Base-by-base conservation (phyloP, 2,329 filamentous ascomycete genomes). In the Fusarium temperatum region DNA sequence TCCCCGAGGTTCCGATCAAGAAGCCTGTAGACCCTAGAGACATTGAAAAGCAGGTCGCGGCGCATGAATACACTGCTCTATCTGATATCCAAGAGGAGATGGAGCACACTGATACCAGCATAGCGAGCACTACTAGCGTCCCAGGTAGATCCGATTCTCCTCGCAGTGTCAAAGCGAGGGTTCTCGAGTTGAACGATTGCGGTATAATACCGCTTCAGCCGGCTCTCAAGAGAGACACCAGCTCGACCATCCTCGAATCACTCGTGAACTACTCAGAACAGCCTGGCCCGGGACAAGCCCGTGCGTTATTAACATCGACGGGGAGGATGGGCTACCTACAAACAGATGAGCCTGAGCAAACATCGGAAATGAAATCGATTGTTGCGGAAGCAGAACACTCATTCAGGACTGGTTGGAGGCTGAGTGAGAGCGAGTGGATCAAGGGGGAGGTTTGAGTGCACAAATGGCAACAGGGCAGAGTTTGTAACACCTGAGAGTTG, bases 61-160 rank as follows among this genome's bases (percentile, higher is more conserved):
- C 68, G 17, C 62, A 66, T 30, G 51, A 59, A 17, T 64, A 63
- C 4, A 75, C 74, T 38, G 54, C 70, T 13, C 70, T 77, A 9
- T 72, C 76, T 36, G 72, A 65, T 26, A 78, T 78, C 22, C 70
- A 74, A 28, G 76, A 78, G 56, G 73, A 75, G 36, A 48, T 60
- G 24, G 72, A 75, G n/a, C 55, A 70, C 14, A 47, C 60, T 13
- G 72, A 72, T 35, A 55, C 65, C 45, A 67, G 64, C 39, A 66
- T 61, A 18, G 63, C 48, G 30, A 58, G 42, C n/a, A 64, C 71
- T 17, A 63, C 48, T 39, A 60, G 39, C 26, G 64, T 73, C 9
- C 64, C 54, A 24, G 45, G 54, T 11, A 63, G 45, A 50, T 61
- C 63, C 20, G 66, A 69, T 32, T 69, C 68, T n/a, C 53, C 60